phyloP scores from a whole-genome alignment of 192 early-diverging fungal genomes.

The Coemansia sp. region DNA sequence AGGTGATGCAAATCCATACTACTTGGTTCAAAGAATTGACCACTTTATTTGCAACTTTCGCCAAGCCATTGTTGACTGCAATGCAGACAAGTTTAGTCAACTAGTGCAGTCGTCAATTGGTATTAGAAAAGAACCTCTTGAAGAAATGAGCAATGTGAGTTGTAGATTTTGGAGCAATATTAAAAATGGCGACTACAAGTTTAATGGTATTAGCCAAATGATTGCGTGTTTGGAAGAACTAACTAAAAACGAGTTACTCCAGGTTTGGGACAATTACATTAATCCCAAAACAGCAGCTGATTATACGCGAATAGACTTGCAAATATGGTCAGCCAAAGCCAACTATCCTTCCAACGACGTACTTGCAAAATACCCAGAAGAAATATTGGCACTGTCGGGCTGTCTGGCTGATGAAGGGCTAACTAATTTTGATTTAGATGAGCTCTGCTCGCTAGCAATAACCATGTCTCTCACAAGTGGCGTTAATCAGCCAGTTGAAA shows the following conservation, averaged over 20 bases:
- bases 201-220: not conserved
- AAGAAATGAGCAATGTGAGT: not conserved
- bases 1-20: slow-evolving; percentile 73
- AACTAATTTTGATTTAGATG: not conserved
- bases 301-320: slow-evolving; percentile 26
- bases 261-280: slow-evolving; percentile 26
- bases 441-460: too few species aligned
- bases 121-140: not conserved
- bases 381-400: not conserved
- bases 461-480: too few species aligned
- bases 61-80: slow-evolving; percentile 1
- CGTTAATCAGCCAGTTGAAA: too few species aligned
- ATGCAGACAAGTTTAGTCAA: slow-evolving; percentile 55
- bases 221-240: not conserved
- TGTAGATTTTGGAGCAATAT: not conserved
- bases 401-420: not conserved
- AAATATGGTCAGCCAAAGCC: slow-evolving; percentile 11
- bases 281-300: slow-evolving; percentile 15
- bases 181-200: not conserved
- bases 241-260: slow-evolving; percentile 11
- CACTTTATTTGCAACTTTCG: slow-evolving; percentile 64
- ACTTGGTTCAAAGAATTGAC: slow-evolving; percentile 73
- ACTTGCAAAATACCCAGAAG: not conserved
- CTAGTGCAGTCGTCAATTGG: slow-evolving; percentile 34
- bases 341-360: slow-evolving; percentile 1